These are phyloP conservation scores for Penicillium lividum DNA, from an alignment of 495 filamentous ascomycete genomes.

Conservation along the genomic window DNA sequence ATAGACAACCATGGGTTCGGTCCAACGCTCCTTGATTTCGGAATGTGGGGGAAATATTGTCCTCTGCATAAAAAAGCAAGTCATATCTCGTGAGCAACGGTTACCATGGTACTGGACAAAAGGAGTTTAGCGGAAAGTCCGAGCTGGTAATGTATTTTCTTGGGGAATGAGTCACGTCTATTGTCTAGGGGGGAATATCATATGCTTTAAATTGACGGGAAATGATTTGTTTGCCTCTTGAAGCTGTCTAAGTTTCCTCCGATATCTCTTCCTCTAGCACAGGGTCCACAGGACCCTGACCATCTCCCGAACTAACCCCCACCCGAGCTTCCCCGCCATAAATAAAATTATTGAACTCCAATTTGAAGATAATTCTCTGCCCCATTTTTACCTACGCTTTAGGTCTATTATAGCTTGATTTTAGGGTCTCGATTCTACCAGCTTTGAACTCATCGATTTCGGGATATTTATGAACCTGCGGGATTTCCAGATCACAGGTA, in stretches of 20 bases:
- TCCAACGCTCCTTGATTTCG: background rate
- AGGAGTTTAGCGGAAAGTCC: background rate
- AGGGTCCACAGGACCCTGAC: background rate
- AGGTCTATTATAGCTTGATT: background rate
- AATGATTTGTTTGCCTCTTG: background rate
- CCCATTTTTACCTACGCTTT: background rate
- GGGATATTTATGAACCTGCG: too few relatives aligned
- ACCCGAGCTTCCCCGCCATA: background rate
- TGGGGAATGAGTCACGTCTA: background rate
- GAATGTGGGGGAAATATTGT: background rate
- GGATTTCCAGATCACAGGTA: too few relatives aligned
- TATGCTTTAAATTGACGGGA: too few relatives aligned
- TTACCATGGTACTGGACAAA: background rate
- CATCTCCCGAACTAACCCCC: background rate
- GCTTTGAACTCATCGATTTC: too few relatives aligned
- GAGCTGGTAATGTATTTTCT: background rate
- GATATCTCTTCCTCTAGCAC: background rate
- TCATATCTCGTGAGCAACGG: background rate
- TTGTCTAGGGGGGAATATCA: background rate
- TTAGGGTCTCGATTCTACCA: background rate
- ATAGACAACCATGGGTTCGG: background rate
- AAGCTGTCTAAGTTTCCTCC: background rate
- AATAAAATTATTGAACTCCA: background rate
- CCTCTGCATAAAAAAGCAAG: background rate
- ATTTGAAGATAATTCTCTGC: background rate